Evolutionary conservation across 2,329 filamentous ascomycete species (phyloP).

Genomic region (Chrysosporium queenslandicum): DNA sequence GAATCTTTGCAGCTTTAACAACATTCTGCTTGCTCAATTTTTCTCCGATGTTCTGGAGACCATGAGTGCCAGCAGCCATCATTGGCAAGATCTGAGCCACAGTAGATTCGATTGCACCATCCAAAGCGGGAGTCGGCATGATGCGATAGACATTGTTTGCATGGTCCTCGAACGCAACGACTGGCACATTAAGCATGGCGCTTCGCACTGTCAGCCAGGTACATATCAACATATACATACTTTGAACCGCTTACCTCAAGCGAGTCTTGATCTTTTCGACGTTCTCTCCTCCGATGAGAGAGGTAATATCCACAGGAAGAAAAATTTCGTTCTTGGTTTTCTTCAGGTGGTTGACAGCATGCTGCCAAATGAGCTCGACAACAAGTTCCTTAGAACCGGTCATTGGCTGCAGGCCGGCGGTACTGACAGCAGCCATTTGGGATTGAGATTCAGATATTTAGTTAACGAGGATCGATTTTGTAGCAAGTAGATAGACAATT

Average conservation of each 20-base stretch:
- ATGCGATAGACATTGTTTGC: slow-evolving; percentile 25
- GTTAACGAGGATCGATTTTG: background rate
- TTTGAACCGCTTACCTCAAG: slow-evolving; percentile 21
- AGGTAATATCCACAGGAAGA: slow-evolving; percentile 25
- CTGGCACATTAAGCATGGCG: slow-evolving; percentile 22
- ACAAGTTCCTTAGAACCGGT: slow-evolving; percentile 16
- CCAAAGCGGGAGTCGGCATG: slow-evolving; percentile 22
- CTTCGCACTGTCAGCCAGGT: slow-evolving; percentile 17
- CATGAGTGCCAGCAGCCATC: background rate
- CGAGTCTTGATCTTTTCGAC: slow-evolving; percentile 26
- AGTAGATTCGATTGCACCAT: slow-evolving; percentile 20
- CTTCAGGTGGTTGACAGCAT: slow-evolving; percentile 24
- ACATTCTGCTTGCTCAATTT: background rate
- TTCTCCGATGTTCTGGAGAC: background rate
- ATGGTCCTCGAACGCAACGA: slow-evolving; percentile 24
- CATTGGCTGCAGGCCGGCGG: slow-evolving; percentile 5
- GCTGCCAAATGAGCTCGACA: slow-evolving; percentile 25
- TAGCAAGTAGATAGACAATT: background rate
- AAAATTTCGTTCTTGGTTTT: slow-evolving; percentile 27
- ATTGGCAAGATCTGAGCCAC: slow-evolving; percentile 20
- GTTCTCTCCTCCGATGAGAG: slow-evolving; percentile 25
- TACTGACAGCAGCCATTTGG: slow-evolving; percentile 16
- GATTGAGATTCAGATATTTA: background rate
- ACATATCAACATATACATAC: background rate
- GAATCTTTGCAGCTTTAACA: slow-evolving; percentile 28